Evolutionary conservation across 2,329 filamentous ascomycete genomes (phyloP).

Genomic region (Parastagonospora nodorum): DNA sequence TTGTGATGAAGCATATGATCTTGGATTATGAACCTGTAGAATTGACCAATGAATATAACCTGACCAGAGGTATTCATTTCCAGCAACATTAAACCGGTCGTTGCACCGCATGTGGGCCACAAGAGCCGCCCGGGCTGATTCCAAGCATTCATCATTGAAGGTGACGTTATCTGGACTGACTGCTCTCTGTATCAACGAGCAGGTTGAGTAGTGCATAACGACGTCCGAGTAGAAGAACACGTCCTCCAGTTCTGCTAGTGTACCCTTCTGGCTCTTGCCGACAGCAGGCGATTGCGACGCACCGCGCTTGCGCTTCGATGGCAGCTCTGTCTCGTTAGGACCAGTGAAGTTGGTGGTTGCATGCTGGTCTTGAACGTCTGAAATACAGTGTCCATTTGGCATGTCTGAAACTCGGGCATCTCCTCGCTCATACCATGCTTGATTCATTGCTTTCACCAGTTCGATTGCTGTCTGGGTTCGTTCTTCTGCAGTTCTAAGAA

Average conservation of each 20-base stretch:
- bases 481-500: constrained; percentile 29
- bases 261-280: constrained; percentile 4
- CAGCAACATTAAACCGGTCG: constrained; percentile 36
- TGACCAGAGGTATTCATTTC: constrained; percentile 40
- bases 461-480: constrained; percentile 31
- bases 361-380: background rate
- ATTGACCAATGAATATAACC: constrained; percentile 44
- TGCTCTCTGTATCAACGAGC: constrained; percentile 39
- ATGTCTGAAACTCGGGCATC: constrained; percentile 23
- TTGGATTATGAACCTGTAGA: constrained; percentile 10
- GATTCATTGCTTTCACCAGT: constrained; percentile 33
- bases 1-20: background rate
- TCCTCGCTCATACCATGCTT: constrained; percentile 35
- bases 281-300: background rate
- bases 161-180: constrained; percentile 37
- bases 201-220: constrained; percentile 41
- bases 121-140: constrained; percentile 39
- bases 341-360: constrained; percentile 4
- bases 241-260: constrained; percentile 29
- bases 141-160: constrained; percentile 38
- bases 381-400: background rate
- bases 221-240: constrained; percentile 40
- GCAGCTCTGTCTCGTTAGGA: constrained; percentile 32
- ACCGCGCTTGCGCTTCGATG: constrained; percentile 24
- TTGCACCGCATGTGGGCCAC: constrained; percentile 36